A percentile compares a stretch with the other conserved stretches of the same genome.
These are phyloP conservation scores for Ashbya aceris DNA, from an alignment of 1,139 yeast species.

Conservation along the genomic window DNA sequence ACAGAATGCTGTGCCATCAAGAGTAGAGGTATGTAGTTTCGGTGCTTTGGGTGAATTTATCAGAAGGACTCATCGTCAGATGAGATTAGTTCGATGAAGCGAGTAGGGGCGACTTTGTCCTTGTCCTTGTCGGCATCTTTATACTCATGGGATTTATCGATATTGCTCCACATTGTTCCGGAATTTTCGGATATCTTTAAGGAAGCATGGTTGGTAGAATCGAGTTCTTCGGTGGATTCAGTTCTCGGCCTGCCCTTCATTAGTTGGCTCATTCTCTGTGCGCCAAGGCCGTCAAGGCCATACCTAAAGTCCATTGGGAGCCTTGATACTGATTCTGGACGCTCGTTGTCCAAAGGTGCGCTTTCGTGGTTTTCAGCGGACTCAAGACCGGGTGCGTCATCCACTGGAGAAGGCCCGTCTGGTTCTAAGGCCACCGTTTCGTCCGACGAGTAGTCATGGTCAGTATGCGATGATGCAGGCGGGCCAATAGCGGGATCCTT, in stretches of 20 bases:
- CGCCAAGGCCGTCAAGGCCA: conserved; percentile 3
- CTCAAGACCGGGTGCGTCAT: background rate
- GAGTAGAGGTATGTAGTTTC: conserved; percentile 1
- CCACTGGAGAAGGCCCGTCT: background rate
- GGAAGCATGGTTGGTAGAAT: background rate
- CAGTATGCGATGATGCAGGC: background rate
- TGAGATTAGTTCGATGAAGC: conserved; percentile 3
- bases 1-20: background rate
- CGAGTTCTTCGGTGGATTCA: background rate
- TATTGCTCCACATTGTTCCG: background rate
- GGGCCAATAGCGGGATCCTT: background rate
- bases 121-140: background rate
- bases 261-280: conserved; percentile 2
- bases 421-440: background rate
- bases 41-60: background rate
- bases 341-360: background rate
- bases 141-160: background rate
- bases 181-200: conserved; percentile 2
- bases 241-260: conserved; percentile 2
- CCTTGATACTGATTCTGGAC: background rate
- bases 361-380: background rate
- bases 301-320: conserved; percentile 1
- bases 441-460: background rate
- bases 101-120: background rate
- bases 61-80: conserved; percentile 2